A percentile compares a stretch with the other conserved stretches of the same genome.
Conservation (phyloP, 164 flowering plant genomes). For the Akebia trifoliata region DNA sequence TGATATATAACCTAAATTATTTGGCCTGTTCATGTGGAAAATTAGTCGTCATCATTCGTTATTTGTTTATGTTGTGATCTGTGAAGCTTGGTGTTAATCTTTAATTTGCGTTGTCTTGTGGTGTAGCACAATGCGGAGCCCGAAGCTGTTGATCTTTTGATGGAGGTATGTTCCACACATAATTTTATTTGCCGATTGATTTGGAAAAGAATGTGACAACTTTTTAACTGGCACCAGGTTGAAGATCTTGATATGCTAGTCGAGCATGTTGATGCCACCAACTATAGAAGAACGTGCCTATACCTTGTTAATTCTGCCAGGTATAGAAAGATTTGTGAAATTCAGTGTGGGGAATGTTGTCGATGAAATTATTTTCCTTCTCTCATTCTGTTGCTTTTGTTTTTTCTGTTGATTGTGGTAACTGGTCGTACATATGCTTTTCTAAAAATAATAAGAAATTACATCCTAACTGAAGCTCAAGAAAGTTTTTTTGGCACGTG, state of each 20-base stretch:
- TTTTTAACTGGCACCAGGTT: conserved; percentile 40
- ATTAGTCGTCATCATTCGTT: too few relatives aligned
- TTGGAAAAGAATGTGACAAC: not conserved
- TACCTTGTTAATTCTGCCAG: conserved; percentile 83
- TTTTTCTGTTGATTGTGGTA: not conserved
- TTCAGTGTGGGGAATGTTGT: not conserved
- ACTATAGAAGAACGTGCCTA: conserved; percentile 81
- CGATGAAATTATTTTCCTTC: not conserved
- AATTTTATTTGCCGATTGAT: not conserved
- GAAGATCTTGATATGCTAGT: conserved; percentile 85
- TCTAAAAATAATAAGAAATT: not conserved
- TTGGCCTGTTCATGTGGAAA: too few relatives aligned
- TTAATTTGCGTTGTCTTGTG: conserved; percentile 6
- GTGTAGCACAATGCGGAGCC: conserved; percentile 98
- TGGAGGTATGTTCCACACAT: conserved; percentile 60
- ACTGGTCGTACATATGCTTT: not conserved
- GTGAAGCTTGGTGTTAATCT: not conserved
- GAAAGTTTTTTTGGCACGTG: not conserved
- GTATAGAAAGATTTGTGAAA: conserved; percentile 27
- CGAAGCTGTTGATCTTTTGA: conserved; percentile 93
- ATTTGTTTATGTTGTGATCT: not conserved
- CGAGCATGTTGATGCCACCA: conserved; percentile 76
- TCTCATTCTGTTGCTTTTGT: not conserved
- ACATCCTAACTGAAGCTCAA: not conserved
- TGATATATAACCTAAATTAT: too few relatives aligned